phyloP scores from a whole-genome alignment of 1,284 basidiomycete genomes.

The Microbotryum scabiosae region DNA sequence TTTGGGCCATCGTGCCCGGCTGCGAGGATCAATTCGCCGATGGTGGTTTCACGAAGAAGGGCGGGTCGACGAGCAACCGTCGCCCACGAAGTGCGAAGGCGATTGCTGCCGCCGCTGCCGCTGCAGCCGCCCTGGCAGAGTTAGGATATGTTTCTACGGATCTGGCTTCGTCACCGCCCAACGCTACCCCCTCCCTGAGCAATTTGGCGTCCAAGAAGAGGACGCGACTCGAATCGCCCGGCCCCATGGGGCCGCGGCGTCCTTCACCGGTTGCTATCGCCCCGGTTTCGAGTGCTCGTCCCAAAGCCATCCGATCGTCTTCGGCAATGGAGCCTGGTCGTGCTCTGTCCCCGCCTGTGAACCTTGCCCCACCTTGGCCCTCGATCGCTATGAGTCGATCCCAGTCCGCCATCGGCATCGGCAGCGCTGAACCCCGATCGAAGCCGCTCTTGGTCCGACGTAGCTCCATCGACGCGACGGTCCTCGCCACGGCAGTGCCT shows the following conservation, averaged over 20 bases:
- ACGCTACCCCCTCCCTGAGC: not conserved
- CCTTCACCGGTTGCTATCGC: not conserved
- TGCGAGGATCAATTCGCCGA: slow-evolving; percentile 37
- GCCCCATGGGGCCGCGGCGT: not conserved
- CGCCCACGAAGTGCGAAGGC: slow-evolving; percentile 3
- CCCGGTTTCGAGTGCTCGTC: not conserved
- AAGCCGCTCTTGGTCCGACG: too few species aligned
- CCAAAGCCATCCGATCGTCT: too few species aligned
- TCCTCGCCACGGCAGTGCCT: too few species aligned
- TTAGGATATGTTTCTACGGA: too few species aligned
- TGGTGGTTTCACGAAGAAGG: slow-evolving; percentile 35
- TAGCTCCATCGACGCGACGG: too few species aligned
- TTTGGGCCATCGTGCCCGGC: slow-evolving; percentile 40
- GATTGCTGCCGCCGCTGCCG: not conserved
- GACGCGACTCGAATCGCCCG: not conserved
- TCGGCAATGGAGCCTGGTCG: too few species aligned
- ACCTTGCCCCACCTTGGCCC: too few species aligned
- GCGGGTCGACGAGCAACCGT: slow-evolving; percentile 6
- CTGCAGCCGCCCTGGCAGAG: not conserved
- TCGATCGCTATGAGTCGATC: too few species aligned
- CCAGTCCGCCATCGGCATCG: too few species aligned
- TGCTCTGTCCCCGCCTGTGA: too few species aligned
- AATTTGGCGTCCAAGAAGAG: not conserved
- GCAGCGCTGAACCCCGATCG: too few species aligned
- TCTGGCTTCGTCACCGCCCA: too few species aligned